Evolutionary conservation across 2,329 filamentous ascomycete species (phyloP), one percentile per base, ranked within the genome.

Genomic region (Trichoderma sp.): DNA sequence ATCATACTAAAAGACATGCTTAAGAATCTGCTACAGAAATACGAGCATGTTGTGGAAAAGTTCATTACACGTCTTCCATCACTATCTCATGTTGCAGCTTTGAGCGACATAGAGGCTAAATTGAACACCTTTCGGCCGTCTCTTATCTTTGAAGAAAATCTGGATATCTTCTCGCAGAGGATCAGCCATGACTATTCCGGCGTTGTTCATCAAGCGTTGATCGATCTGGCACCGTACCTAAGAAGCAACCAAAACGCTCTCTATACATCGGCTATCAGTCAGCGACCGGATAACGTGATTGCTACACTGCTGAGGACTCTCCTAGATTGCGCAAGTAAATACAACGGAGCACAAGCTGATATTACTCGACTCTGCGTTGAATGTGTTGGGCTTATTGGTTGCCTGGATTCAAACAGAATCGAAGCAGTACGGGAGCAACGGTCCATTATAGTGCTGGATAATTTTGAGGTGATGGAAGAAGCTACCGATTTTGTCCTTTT

Each of bases 321-420:
- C 13, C 86, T 99, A 11, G 94, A 98, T 79, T 94, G 92, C 63
- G 91, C 90, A 60, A 88, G 94, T 66, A 93, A 91, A 71, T 96
- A 96, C 79, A 92, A 90, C 72, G 86, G 88, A 61, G 84, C 85
- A 14, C 86, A 91, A 52, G 78, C 83, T 8, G 87, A 89, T 14
- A 91, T 98, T 66, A 85, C 90, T 61, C 83, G 87, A 21, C 83
- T 96, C 3, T 93, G 92, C 71, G 91, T 93, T 16, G 89, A 91
- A 75, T 96, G 93, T 72, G 84, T 99, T 49, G 96, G 96, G 0
- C 85, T 96, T 24, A 89, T 99, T 65, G 96, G 96, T 7, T 97
- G 94, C 72, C 82, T 99, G 26, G 96, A 99, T 78, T 91, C 95
- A 1, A 97, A 97, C 75, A 89, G 92, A 69, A 88, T 97, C 1